These are phyloP conservation scores for Exophiala spinifera DNA, from an alignment of 2,329 filamentous ascomycete genomes.

Conservation along the genomic window DNA sequence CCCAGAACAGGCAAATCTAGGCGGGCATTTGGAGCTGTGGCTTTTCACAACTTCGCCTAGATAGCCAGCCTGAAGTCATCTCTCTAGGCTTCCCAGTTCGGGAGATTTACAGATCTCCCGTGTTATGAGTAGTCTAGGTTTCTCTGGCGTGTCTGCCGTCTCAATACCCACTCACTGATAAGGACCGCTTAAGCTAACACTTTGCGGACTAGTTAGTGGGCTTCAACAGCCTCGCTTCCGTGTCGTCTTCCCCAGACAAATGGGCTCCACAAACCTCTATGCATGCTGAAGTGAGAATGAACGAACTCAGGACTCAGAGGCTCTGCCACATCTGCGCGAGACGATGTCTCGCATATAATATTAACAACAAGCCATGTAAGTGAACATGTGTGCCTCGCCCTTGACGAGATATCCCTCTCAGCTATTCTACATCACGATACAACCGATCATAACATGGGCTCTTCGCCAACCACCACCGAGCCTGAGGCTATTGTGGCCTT, in stretches of 20 bases:
- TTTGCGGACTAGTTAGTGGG: slow-evolving; percentile 11
- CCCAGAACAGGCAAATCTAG: slow-evolving; percentile 10
- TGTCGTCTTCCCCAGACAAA: slow-evolving; percentile 3
- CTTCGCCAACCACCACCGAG: slow-evolving; percentile 2
- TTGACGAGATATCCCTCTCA: slow-evolving; percentile 2
- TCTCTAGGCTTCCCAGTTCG: not conserved
- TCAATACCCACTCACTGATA: not conserved
- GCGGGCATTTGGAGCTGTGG: not conserved
- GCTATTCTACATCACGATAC: not conserved
- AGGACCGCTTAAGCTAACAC: slow-evolving; percentile 13
- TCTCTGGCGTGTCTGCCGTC: not conserved
- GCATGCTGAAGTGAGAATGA: not conserved
- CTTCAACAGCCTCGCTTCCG: not conserved
- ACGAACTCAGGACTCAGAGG: not conserved
- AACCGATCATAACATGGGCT: slow-evolving; percentile 6
- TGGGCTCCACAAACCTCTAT: not conserved
- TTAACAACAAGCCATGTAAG: slow-evolving; percentile 2
- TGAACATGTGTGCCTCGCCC: slow-evolving; percentile 5
- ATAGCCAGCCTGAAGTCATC: not conserved
- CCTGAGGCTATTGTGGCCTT: slow-evolving; percentile 2
- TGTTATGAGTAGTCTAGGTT: not conserved
- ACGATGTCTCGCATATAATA: slow-evolving; percentile 6
- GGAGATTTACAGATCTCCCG: not conserved
- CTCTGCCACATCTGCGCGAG: not conserved
- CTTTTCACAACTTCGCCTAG: slow-evolving; percentile 5